Percentiles rank a stretch among this genome's conserved stretches.
phyloP scores from a whole-genome alignment of 164 flowering plant genomes.

The Vitis labrusca region DNA sequence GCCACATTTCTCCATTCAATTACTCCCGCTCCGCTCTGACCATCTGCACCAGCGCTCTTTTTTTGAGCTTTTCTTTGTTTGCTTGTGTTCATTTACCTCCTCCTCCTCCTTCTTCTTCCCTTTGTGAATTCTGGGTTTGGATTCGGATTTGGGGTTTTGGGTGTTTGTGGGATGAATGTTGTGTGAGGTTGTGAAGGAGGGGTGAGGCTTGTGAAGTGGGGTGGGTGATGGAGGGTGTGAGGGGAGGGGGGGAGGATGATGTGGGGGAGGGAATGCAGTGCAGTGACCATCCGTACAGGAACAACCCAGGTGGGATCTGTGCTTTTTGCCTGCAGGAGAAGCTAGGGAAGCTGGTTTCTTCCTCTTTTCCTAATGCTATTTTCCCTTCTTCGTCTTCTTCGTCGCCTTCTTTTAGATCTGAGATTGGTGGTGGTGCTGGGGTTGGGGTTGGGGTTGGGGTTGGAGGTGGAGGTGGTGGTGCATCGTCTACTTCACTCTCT shows the following conservation, averaged over 20 bases:
- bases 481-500: no score
- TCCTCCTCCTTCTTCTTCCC: background rate
- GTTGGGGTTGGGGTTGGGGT: no score
- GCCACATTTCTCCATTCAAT: background rate
- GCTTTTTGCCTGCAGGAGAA: conserved; percentile 71
- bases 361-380: conserved; percentile 23
- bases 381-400: conserved; percentile 34
- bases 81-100: background rate
- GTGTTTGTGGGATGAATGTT: background rate
- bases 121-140: background rate
- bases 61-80: background rate
- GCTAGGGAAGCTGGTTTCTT: conserved; percentile 64
- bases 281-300: conserved; percentile 52
- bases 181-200: background rate
- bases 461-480: no score
- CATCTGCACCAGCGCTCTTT: background rate
- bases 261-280: conserved; percentile 54
- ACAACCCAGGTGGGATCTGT: conserved; percentile 69
- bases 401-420: conserved; percentile 45
- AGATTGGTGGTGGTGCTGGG: background rate
- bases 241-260: conserved; percentile 12
- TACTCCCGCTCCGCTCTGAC: conserved; percentile 6
- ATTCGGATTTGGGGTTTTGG: background rate
- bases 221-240: background rate
- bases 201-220: background rate